Conservation (phyloP, 2,329 filamentous ascomycete species). For the Fusarium oxysporum region DNA sequence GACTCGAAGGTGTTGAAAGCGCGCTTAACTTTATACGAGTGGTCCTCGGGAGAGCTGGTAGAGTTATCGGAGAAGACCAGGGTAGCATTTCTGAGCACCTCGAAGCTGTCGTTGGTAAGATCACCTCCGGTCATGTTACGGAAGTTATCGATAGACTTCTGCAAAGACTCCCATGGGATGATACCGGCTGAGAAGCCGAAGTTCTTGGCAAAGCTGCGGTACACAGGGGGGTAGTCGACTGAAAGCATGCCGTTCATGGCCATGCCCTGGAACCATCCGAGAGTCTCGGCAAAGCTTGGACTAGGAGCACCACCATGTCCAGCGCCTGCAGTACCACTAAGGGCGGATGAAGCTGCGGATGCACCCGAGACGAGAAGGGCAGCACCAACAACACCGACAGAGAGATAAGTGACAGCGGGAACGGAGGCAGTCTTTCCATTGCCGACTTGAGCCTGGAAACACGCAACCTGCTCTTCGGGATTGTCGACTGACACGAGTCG, state of each 20-base stretch:
- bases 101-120: constrained; percentile 81
- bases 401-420: constrained; percentile 83
- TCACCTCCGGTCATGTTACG: constrained; percentile 86
- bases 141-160: constrained; percentile 86
- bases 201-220: constrained; percentile 90
- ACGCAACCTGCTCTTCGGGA: constrained; percentile 74
- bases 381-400: constrained; percentile 85
- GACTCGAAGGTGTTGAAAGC: constrained; percentile 58
- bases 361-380: constrained; percentile 80
- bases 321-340: constrained; percentile 64
- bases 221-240: constrained; percentile 86
- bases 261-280: constrained; percentile 93
- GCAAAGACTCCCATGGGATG: constrained; percentile 84
- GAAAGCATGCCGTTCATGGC: constrained; percentile 97
- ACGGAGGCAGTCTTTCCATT: constrained; percentile 88
- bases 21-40: constrained; percentile 65
- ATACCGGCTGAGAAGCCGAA: constrained; percentile 92
- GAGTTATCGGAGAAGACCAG: constrained; percentile 75
- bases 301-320: constrained; percentile 73
- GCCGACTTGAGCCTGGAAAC: constrained; percentile 81
- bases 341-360: constrained; percentile 72
- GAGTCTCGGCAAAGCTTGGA: constrained; percentile 86
- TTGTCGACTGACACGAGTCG: constrained; percentile 73
- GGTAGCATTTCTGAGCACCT: constrained; percentile 79
- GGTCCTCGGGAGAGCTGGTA: constrained; percentile 55